A percentile compares a stretch with the other conserved stretches of the same genome.
phyloP scores from a whole-genome alignment of 192 early-diverging fungal genomes.

The Podila clonocystis region DNA sequence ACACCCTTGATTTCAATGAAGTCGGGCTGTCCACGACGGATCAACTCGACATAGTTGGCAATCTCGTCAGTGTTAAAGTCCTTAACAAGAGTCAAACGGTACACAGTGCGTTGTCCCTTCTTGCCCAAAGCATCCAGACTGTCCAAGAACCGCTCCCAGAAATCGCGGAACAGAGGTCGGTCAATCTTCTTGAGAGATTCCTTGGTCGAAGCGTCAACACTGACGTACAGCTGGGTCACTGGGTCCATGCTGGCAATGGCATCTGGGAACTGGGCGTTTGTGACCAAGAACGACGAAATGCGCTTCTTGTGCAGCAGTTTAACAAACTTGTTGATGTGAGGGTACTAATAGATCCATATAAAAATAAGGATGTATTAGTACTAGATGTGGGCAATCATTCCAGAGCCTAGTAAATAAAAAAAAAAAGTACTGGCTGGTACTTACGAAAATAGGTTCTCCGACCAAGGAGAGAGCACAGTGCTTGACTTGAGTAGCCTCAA shows the following conservation, averaged over 20 bases:
- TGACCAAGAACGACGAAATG: conserved; percentile 80
- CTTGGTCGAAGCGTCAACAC: conserved; percentile 80
- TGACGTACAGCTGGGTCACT: conserved; percentile 79
- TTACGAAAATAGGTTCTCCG: conserved; percentile 67
- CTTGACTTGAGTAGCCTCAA: conserved; percentile 70
- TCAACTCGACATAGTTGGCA: conserved; percentile 70
- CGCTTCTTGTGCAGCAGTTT: conserved; percentile 69
- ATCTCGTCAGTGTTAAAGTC: conserved; percentile 76
- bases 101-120: conserved; percentile 80
- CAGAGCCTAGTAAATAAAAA: background rate
- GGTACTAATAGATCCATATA: conserved; percentile 63
- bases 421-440: background rate
- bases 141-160: conserved; percentile 78
- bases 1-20: conserved; percentile 85
- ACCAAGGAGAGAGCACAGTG: conserved; percentile 82
- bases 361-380: background rate
- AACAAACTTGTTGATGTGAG: conserved; percentile 81
- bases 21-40: conserved; percentile 70
- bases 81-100: conserved; percentile 78
- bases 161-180: conserved; percentile 78
- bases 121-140: conserved; percentile 69
- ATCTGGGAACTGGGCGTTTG: conserved; percentile 82
- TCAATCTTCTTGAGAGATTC: conserved; percentile 80
- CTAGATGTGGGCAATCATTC: too few relatives aligned
- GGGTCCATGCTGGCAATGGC: conserved; percentile 68